Conservation (phyloP, 1,284 basidiomycete species). For the Sphaerobolus stellatus region DNA sequence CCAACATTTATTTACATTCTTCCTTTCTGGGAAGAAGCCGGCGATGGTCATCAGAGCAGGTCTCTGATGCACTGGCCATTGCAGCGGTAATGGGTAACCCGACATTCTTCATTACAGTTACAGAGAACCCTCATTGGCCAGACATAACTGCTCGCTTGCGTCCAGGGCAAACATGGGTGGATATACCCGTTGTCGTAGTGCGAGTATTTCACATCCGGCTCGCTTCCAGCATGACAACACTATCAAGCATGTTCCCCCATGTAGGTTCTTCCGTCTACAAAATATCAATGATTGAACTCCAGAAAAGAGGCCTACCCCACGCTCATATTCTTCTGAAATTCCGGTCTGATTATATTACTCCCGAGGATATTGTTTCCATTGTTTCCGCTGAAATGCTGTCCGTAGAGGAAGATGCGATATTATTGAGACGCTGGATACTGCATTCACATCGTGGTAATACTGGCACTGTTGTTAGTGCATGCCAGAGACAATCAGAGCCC, state of each 20-base stretch:
- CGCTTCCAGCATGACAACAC: slow-evolving; percentile 35
- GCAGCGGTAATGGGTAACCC: slow-evolving; percentile 32
- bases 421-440: too few species aligned
- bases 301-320: slow-evolving; percentile 51
- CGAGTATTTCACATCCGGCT: slow-evolving; percentile 43
- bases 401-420: too few species aligned
- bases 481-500: too few species aligned
- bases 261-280: too few species aligned
- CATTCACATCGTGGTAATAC: too few species aligned
- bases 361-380: slow-evolving; percentile 38
- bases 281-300: slow-evolving; percentile 51
- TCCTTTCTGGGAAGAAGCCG: too few species aligned
- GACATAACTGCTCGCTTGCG: slow-evolving; percentile 43
- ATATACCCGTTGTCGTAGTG: slow-evolving; percentile 47
- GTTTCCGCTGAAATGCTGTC: slow-evolving; percentile 43
- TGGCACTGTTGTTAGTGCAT: too few species aligned
- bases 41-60: too few species aligned
- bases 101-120: slow-evolving; percentile 49
- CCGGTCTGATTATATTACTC: slow-evolving; percentile 25
- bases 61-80: slow-evolving; percentile 46
- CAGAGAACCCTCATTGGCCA: slow-evolving; percentile 45
- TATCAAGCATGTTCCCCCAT: too few species aligned
- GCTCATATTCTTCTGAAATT: slow-evolving; percentile 41
- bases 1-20: too few species aligned
- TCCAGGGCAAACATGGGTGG: slow-evolving; percentile 38